Evolutionary conservation across 2,329 filamentous ascomycete genomes (phyloP).

Genomic region (Stachybotrys chartarum): DNA sequence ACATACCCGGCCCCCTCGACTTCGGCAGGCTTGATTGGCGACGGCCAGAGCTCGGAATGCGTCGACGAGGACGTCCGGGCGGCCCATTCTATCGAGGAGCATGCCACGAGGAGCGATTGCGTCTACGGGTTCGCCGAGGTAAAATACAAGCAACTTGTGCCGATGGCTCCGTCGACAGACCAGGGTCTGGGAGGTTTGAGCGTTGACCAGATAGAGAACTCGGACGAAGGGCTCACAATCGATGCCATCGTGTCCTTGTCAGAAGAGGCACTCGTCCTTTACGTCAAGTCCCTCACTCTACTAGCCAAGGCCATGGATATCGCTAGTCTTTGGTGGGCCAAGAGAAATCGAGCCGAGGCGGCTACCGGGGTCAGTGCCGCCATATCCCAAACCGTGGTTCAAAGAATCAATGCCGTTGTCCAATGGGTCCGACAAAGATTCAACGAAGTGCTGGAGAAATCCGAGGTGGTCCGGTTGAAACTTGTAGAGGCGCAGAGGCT

Average conservation of each 20-base stretch:
- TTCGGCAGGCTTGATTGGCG: conserved; percentile 57
- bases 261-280: conserved; percentile 90
- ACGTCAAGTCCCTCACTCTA: conserved; percentile 87
- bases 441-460: conserved; percentile 96
- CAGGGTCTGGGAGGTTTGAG: conserved; percentile 60
- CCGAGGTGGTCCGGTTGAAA: conserved; percentile 85
- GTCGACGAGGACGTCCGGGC: conserved; percentile 72
- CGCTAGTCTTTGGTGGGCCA: conserved; percentile 84
- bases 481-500: conserved; percentile 79
- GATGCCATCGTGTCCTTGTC: conserved; percentile 83
- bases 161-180: conserved; percentile 71
- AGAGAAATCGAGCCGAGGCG: conserved; percentile 62
- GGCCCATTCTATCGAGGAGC: conserved; percentile 80
- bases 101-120: conserved; percentile 87
- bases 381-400: conserved; percentile 44
- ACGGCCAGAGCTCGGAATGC: conserved; percentile 48
- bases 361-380: conserved; percentile 30
- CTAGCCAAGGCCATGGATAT: conserved; percentile 94
- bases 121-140: conserved; percentile 98
- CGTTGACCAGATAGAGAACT: conserved; percentile 42
- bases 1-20: conserved; percentile 67
- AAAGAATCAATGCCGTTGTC: conserved; percentile 84
- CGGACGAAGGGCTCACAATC: conserved; percentile 72
- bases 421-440: conserved; percentile 93
- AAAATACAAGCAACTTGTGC: conserved; percentile 96